Evolutionary conservation across 805 yeast species (phyloP).

Genomic region (Dipodascopsis tothii): DNA sequence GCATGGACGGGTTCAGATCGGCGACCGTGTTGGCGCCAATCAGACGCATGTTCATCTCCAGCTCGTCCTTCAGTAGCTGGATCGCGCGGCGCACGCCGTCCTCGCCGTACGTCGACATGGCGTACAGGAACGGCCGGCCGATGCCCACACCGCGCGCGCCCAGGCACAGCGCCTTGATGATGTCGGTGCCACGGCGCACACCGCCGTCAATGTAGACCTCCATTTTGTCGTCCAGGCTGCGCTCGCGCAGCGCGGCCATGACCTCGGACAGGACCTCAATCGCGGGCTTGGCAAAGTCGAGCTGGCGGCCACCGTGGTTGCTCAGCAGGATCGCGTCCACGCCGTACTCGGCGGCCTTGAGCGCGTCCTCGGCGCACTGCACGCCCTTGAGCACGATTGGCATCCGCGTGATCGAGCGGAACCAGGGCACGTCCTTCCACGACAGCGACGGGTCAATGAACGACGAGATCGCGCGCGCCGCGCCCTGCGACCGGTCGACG

Average conservation of each 20-base stretch:
- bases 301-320: constrained; percentile 85
- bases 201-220: constrained; percentile 74
- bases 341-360: constrained; percentile 64
- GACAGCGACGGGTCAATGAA: constrained; percentile 66
- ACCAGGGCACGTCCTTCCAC: constrained; percentile 59
- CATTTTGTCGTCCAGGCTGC: constrained; percentile 37
- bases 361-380: constrained; percentile 73
- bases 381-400: constrained; percentile 76
- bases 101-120: constrained; percentile 74
- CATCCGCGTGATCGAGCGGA: constrained; percentile 48
- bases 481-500: constrained; percentile 69
- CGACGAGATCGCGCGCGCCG: constrained; percentile 77
- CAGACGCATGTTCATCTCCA: constrained; percentile 70
- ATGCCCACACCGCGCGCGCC: constrained; percentile 73
- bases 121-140: constrained; percentile 69
- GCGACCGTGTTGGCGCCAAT: constrained; percentile 59
- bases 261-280: constrained; percentile 63
- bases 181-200: constrained; percentile 65
- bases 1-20: constrained; percentile 51
- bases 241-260: constrained; percentile 38
- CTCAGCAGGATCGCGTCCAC: constrained; percentile 73
- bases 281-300: constrained; percentile 76
- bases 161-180: constrained; percentile 65
- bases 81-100: constrained; percentile 62
- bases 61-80: constrained; percentile 59